These are phyloP conservation scores for Capniomyces stellatus DNA, from an alignment of 371 early-diverging fungal species.

Conservation along the genomic window DNA sequence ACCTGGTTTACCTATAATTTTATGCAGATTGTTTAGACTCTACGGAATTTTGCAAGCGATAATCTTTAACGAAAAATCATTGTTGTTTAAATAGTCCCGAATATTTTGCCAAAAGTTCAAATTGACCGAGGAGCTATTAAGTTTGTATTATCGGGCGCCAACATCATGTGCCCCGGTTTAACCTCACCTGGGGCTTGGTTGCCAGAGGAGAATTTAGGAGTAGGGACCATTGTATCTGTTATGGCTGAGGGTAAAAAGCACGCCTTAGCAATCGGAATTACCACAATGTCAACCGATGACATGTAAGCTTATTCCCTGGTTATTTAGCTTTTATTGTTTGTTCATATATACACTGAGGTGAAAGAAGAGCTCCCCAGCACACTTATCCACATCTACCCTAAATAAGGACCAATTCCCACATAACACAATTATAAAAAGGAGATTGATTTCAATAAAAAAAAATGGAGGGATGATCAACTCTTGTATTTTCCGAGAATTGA, in stretches of 20 bases:
- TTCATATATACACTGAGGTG: neutral
- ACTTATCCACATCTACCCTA: too few relatives aligned
- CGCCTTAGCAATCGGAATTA: conserved; percentile 74
- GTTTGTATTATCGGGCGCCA: conserved; percentile 87
- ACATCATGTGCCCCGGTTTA: conserved; percentile 97
- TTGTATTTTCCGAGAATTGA: too few relatives aligned
- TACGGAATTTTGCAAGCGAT: neutral
- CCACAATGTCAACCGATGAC: conserved; percentile 77
- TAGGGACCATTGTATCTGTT: conserved; percentile 67
- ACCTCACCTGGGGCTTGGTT: conserved; percentile 82
- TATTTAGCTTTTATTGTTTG: neutral
- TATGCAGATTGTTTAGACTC: neutral
- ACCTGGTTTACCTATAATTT: too few relatives aligned
- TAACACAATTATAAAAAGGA: too few relatives aligned
- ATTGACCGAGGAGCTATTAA: conserved; percentile 96
- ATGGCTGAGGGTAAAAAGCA: conserved; percentile 93
- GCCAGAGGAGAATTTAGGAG: conserved; percentile 48
- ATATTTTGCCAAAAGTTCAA: conserved; percentile 74
- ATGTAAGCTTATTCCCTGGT: conserved; percentile 41
- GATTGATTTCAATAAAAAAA: too few relatives aligned
- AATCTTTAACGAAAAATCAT: too few relatives aligned
- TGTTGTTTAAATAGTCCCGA: conserved; percentile 33
- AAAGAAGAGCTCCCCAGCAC: too few relatives aligned
- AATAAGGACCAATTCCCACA: too few relatives aligned
- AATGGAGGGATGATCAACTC: too few relatives aligned